These are phyloP conservation scores for Picocystis salinarum DNA, from an alignment of 139 green algal genomes.

Conservation along the genomic window DNA sequence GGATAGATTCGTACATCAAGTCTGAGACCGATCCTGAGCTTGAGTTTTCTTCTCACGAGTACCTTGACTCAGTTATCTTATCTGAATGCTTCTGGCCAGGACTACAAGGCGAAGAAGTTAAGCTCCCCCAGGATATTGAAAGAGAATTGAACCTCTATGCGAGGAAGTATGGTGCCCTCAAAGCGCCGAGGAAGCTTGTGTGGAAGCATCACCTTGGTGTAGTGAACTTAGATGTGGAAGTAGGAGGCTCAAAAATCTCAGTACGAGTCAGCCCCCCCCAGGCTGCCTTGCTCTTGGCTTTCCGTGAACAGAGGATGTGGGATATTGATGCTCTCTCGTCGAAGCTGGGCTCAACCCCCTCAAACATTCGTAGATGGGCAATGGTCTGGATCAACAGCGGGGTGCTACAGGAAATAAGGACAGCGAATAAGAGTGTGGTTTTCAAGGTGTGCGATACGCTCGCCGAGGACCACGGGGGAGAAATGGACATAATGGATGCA, in stretches of 20 bases:
- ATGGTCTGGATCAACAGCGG: constrained; percentile 79
- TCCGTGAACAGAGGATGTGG: constrained; percentile 24
- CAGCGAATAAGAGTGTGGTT: constrained; percentile 8
- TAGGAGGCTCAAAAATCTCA: constrained; percentile 9
- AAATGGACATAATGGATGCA: too few relatives aligned
- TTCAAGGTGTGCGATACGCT: constrained; percentile 15
- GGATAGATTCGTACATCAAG: constrained; percentile 56
- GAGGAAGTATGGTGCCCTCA: constrained; percentile 18
- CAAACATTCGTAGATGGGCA: constrained; percentile 32
- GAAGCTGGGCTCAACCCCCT: constrained; percentile 24
- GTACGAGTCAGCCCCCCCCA: constrained; percentile 44
- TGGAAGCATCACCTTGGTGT: constrained; percentile 54
- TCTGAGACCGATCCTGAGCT: not conserved
- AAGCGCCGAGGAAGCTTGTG: constrained; percentile 52
- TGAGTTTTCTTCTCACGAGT: not conserved
- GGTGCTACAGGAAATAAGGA: constrained; percentile 29
- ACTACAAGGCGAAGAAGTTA: too few relatives aligned
- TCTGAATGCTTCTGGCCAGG: too few relatives aligned
- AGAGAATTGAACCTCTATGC: constrained; percentile 6
- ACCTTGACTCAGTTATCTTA: not conserved
- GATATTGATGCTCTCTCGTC: constrained; percentile 24
- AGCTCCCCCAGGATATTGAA: constrained; percentile 16
- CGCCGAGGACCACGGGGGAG: constrained; percentile 1
- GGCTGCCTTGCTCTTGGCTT: constrained; percentile 57
- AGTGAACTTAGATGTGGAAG: constrained; percentile 44